These are phyloP conservation scores for Podaxis sp. DNA, from an alignment of 768 basidiomycete genomes.

Conservation along the genomic window DNA sequence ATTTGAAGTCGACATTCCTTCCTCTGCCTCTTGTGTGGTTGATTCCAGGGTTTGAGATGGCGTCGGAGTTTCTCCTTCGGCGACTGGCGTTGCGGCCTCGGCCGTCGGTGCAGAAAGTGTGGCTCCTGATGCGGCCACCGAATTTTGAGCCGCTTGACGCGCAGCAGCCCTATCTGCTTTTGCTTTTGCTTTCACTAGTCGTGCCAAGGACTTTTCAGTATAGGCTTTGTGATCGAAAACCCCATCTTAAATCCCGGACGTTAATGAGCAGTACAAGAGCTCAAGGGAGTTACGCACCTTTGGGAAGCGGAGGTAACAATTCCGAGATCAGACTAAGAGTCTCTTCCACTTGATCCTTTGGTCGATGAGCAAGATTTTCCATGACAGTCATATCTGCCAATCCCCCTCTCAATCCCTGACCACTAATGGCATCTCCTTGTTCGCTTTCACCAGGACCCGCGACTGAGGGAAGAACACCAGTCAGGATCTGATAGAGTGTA, in stretches of 20 bases:
- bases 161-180: conserved; percentile 77
- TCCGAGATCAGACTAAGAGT: conserved; percentile 86
- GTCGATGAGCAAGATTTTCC: conserved; percentile 93
- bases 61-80: conserved; percentile 24
- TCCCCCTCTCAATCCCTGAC: conserved; percentile 83
- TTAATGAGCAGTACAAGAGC: conserved; percentile 2
- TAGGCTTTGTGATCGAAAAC: conserved; percentile 92
- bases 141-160: conserved; percentile 44
- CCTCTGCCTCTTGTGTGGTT: conserved; percentile 38
- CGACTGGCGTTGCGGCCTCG: conserved; percentile 23
- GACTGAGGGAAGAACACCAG: conserved; percentile 82
- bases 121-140: conserved; percentile 17
- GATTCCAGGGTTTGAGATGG: conserved; percentile 20
- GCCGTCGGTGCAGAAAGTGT: conserved; percentile 21
- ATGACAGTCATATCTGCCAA: conserved; percentile 96
- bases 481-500: conserved; percentile 91
- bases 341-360: conserved; percentile 98
- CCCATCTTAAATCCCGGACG: conserved; percentile 56
- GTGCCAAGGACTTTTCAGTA: conserved; percentile 77
- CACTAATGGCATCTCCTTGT: conserved; percentile 54
- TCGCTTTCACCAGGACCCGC: conserved; percentile 44
- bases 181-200: conserved; percentile 75
- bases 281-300: conserved; percentile 48
- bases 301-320: conserved; percentile 87
- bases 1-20: conserved; percentile 20